Conservation (phyloP, 2,329 filamentous ascomycete species). For the Pyrenochaeta sp. region DNA sequence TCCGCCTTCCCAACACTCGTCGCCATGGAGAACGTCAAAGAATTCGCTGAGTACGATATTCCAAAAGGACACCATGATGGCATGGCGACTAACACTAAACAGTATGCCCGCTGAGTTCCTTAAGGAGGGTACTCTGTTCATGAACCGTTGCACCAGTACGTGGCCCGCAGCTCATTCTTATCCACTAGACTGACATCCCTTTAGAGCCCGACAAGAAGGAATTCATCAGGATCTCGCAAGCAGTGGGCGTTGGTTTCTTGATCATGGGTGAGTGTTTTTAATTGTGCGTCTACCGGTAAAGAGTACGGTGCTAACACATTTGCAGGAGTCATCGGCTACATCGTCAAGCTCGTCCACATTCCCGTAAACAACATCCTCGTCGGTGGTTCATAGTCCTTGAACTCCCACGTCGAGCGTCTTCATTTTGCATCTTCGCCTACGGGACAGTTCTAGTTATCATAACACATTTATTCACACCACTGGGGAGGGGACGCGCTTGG, state of each 20-base stretch:
- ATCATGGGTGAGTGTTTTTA: constrained; percentile 54
- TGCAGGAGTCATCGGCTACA: constrained; percentile 58
- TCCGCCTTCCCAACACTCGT: constrained; percentile 6
- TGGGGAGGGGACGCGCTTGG: background rate
- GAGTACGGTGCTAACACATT: background rate
- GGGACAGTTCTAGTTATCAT: constrained; percentile 21
- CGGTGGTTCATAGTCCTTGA: constrained; percentile 46
- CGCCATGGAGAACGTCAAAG: constrained; percentile 74
- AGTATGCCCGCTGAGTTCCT: constrained; percentile 53
- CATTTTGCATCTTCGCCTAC: constrained; percentile 16
- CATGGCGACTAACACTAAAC: constrained; percentile 29
- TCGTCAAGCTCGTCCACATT: constrained; percentile 63
- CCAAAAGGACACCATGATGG: background rate
- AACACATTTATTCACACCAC: constrained; percentile 18
- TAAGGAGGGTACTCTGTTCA: constrained; percentile 59
- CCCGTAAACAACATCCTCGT: constrained; percentile 64
- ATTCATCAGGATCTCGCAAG: constrained; percentile 58
- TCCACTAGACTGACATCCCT: constrained; percentile 38
- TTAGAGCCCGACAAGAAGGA: constrained; percentile 54
- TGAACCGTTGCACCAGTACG: constrained; percentile 58
- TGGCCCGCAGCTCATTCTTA: background rate
- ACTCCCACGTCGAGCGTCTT: constrained; percentile 17
- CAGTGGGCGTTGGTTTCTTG: constrained; percentile 62
- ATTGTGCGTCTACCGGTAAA: background rate
- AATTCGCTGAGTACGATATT: constrained; percentile 67